Conservation (phyloP, 2,329 filamentous ascomycete species). For the Xylariaceae sp. region DNA sequence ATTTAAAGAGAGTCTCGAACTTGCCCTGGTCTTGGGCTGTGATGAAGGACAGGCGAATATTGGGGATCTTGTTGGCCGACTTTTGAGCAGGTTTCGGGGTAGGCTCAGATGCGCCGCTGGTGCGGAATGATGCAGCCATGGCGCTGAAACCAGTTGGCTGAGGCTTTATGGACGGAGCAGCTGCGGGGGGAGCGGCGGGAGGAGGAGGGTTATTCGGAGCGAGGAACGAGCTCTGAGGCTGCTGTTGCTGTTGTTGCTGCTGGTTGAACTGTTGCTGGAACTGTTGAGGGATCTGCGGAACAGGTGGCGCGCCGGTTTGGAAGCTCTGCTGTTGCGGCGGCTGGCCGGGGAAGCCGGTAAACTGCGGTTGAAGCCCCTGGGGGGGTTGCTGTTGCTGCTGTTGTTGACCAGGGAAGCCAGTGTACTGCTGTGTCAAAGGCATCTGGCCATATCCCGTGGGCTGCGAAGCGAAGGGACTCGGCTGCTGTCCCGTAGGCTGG, state of each 20-base stretch:
- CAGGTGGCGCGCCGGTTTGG: conserved; percentile 55
- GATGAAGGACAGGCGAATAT: conserved; percentile 91
- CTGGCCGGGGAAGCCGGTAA: conserved; percentile 42
- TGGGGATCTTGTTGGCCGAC: conserved; percentile 75
- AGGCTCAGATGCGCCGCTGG: conserved; percentile 39
- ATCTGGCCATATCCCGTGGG: conserved; percentile 57
- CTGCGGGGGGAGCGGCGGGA: conserved; percentile 47
- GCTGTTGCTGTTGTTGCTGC: conserved; percentile 46
- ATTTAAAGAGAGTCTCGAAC: conserved; percentile 97
- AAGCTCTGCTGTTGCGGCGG: conserved; percentile 56
- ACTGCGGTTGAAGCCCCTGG: conserved; percentile 41
- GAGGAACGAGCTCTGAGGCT: conserved; percentile 43
- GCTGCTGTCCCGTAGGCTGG: conserved; percentile 48
- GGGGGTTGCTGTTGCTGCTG: conserved; percentile 39
- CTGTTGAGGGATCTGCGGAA: conserved; percentile 58
- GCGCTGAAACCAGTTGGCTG: conserved; percentile 63
- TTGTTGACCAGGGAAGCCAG: conserved; percentile 53
- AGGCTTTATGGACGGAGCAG: conserved; percentile 54
- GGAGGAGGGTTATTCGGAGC: conserved; percentile 45
- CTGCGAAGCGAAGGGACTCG: conserved; percentile 53
- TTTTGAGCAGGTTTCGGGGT: conserved; percentile 47
- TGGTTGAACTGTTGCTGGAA: conserved; percentile 57
- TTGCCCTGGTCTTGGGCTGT: conserved; percentile 92
- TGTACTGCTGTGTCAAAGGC: conserved; percentile 55
- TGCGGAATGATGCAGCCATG: conserved; percentile 65